Percentiles rank a stretch among this genome's conserved stretches.
phyloP scores from a whole-genome alignment of 106 monocot species.

The Hemerocallis citrina region DNA sequence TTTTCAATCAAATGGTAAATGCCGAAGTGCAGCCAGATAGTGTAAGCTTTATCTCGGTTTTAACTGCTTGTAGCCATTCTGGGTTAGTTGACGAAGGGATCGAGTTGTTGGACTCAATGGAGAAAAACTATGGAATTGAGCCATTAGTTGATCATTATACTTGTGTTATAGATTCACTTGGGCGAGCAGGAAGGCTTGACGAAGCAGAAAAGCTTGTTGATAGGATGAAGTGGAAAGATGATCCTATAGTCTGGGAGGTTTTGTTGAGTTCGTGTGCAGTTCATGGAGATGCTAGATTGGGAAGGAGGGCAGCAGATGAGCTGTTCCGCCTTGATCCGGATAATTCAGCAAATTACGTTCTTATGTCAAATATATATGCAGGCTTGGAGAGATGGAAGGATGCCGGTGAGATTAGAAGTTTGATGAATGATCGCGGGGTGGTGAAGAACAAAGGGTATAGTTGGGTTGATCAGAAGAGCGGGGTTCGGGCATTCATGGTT shows the following conservation, averaged over 20 bases:
- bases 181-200: constrained; percentile 60
- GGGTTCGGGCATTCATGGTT: constrained; percentile 55
- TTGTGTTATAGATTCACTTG: constrained; percentile 71
- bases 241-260: constrained; percentile 94
- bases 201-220: constrained; percentile 51
- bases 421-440: constrained; percentile 60
- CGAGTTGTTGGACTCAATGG: constrained; percentile 57
- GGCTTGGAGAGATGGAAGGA: constrained; percentile 44
- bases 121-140: constrained; percentile 37
- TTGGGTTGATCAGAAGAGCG: constrained; percentile 63
- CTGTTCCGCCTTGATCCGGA: constrained; percentile 58
- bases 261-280: constrained; percentile 70
- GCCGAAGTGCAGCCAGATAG: constrained; percentile 50
- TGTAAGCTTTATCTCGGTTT: constrained; percentile 68
- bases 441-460: constrained; percentile 74
- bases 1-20: constrained; percentile 56
- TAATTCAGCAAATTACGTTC: constrained; percentile 74
- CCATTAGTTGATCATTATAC: constrained; percentile 77
- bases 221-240: constrained; percentile 52
- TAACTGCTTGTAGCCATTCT: constrained; percentile 80
- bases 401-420: constrained; percentile 42
- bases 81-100: constrained; percentile 61
- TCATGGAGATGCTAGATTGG: constrained; percentile 58
- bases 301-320: constrained; percentile 62
- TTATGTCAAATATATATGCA: constrained; percentile 86